phyloP scores from a whole-genome alignment of 805 yeast genomes.

The Hanseniaspora singularis region DNA sequence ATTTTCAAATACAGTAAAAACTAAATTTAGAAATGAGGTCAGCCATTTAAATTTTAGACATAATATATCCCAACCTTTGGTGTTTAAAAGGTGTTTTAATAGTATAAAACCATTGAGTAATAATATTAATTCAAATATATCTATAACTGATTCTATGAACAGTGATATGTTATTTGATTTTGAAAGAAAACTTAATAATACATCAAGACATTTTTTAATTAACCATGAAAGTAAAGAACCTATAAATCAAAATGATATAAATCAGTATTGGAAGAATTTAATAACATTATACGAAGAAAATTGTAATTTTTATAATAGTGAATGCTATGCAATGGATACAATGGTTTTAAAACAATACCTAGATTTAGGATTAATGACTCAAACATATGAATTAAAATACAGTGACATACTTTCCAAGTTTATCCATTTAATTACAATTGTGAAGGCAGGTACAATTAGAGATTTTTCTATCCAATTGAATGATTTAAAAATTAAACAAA shows the following conservation, averaged over 20 bases:
- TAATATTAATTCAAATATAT: too few species aligned
- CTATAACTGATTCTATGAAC: background rate
- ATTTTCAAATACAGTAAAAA: too few species aligned
- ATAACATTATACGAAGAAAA: constrained; percentile 1
- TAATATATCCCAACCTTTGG: too few species aligned
- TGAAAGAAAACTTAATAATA: background rate
- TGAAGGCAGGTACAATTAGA: constrained; percentile 9
- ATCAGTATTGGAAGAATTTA: constrained; percentile 9
- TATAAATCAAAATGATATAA: background rate
- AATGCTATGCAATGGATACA: constrained; percentile 6
- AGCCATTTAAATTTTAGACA: too few species aligned
- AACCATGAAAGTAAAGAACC: background rate
- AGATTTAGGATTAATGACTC: constrained; percentile 1
- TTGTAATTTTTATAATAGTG: constrained; percentile 3
- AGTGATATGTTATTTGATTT: constrained; percentile 5
- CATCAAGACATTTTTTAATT: background rate
- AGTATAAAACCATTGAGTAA: too few species aligned
- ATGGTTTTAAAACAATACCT: constrained; percentile 5
- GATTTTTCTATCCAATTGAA: constrained; percentile 4
- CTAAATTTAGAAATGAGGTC: too few species aligned
- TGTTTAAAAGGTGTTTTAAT: too few species aligned
- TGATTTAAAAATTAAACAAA: background rate
- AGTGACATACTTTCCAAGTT: constrained; percentile 13
- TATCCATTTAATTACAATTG: constrained; percentile 7
- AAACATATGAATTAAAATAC: background rate